phyloP scores from a whole-genome alignment of 2,329 filamentous ascomycete species.

The Trichophaea hybrida region DNA sequence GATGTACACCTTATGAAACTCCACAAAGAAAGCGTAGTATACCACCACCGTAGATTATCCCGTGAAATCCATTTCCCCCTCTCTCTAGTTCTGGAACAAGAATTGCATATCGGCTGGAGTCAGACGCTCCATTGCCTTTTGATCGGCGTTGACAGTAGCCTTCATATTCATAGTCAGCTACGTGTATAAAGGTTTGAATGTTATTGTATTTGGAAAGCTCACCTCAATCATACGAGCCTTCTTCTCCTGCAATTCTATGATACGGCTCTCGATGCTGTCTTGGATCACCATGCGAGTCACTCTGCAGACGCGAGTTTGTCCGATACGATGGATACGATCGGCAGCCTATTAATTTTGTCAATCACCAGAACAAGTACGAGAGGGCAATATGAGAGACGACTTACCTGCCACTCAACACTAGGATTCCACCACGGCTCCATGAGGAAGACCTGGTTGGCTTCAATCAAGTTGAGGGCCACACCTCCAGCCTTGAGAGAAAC shows the following conservation, averaged over 20 bases:
- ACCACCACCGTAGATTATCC: no score
- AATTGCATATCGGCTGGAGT: constrained; percentile 91
- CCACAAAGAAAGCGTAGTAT: no score
- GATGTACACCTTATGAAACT: no score
- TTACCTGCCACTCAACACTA: constrained; percentile 86
- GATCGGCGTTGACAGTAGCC: constrained; percentile 87
- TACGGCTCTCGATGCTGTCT: constrained; percentile 89
- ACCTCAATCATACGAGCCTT: constrained; percentile 90
- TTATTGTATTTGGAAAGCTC: background rate
- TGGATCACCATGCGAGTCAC: constrained; percentile 93
- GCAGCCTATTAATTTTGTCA: constrained; percentile 41
- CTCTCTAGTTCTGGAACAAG: constrained; percentile 47
- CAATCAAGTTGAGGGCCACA: constrained; percentile 86
- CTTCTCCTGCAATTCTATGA: constrained; percentile 94
- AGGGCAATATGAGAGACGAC: no score
- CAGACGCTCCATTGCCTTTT: constrained; percentile 78
- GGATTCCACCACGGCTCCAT: constrained; percentile 99
- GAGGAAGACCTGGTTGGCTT: constrained; percentile 89
- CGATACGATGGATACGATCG: constrained; percentile 86
- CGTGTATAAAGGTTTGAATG: background rate
- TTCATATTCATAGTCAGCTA: constrained; percentile 3
- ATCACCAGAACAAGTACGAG: no score
- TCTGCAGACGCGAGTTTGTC: constrained; percentile 81
- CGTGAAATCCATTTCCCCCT: no score
- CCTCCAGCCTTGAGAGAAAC: constrained; percentile 93